Base-by-base conservation (phyloP, 768 basidiomycete species). In the Cantharellus cinnabarinus region DNA sequence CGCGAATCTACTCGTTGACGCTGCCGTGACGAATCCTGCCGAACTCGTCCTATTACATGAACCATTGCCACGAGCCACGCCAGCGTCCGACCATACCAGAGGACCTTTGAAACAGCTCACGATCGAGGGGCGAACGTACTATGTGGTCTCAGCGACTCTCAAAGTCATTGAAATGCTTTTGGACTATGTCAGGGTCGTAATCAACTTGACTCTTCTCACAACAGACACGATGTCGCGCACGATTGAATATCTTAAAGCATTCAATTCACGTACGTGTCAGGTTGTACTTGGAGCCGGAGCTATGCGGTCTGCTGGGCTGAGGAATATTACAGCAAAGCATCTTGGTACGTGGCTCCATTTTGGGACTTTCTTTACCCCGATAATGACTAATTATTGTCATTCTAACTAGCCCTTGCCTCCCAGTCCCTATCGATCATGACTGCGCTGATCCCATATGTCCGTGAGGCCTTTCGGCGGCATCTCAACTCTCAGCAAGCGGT, bases 291-390 rank as follows among this genome's bases (percentile, higher is more conserved):
- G 95, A 2, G 95, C 95, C 4, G 95, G 95, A 10, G 95, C 95
- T n/a, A 97, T 98, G 93, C 77, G 91, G 50, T 91, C 89, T 15
- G 95, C 95, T 20, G 95, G 95, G 3, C 71, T 99, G 66, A 97
- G 89, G 71, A 94, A 98, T 68, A 99, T 99, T 67, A 97, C 95
- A 0, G 95, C 95, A 44, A 95, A 90, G 69, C 94, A 99, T 73
- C 76, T 99, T 34, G 91, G 90, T 88, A 63, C 62, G 78, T 66
- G 14, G 20, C 34, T 10, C 37, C 40, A 14, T 15, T 4, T 20
- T 2, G n/a, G n/a, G n/a, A n/a, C n/a, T n/a, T n/a, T n/a, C 20
- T 44, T 29, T 29, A 48, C 1, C 35, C 5, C 41, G 5, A 34
- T 37, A 3, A 20, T 61, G 20, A 29, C 41, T 5, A 38, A 5